Evolutionary conservation across 2,329 filamentous ascomycete genomes (phyloP).

Genomic region (Aureobasidium sp.): DNA sequence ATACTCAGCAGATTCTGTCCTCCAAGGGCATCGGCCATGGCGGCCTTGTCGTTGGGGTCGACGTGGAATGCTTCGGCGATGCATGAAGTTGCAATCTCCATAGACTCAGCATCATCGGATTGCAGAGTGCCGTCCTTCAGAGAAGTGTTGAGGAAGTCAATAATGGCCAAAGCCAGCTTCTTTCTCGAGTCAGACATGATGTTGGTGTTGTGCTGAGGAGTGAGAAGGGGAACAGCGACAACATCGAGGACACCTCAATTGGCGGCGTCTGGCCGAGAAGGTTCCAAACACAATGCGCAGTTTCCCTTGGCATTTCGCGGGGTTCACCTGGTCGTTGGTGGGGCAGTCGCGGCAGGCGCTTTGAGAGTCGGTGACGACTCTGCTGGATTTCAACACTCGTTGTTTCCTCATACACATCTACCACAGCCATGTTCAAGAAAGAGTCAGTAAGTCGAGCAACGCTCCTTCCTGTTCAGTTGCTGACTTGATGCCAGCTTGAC

Average conservation of each 20-base stretch:
- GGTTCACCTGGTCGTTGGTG: constrained; percentile 11
- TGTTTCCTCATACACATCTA: not conserved
- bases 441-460: constrained; percentile 52
- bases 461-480: not conserved
- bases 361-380: constrained; percentile 9
- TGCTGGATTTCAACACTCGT: not conserved
- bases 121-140: constrained; percentile 81
- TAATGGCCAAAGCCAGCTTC: constrained; percentile 92
- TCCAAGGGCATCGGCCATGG: constrained; percentile 70
- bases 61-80: constrained; percentile 95
- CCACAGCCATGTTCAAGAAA: constrained; percentile 77
- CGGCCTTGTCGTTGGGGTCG: constrained; percentile 68
- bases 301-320: constrained; percentile 15
- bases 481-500: constrained; percentile 52
- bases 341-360: constrained; percentile 16
- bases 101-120: constrained; percentile 81
- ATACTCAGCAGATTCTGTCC: constrained; percentile 83
- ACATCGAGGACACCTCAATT: not conserved
- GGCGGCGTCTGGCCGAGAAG: constrained; percentile 2
- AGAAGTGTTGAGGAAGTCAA: constrained; percentile 85
- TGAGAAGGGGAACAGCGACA: not conserved
- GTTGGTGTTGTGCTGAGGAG: not conserved
- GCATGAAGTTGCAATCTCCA: constrained; percentile 90
- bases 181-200: constrained; percentile 51
- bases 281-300: constrained; percentile 11